These are phyloP conservation scores for Malus fusca DNA, from an alignment of 306 rosid species.

Conservation along the genomic window DNA sequence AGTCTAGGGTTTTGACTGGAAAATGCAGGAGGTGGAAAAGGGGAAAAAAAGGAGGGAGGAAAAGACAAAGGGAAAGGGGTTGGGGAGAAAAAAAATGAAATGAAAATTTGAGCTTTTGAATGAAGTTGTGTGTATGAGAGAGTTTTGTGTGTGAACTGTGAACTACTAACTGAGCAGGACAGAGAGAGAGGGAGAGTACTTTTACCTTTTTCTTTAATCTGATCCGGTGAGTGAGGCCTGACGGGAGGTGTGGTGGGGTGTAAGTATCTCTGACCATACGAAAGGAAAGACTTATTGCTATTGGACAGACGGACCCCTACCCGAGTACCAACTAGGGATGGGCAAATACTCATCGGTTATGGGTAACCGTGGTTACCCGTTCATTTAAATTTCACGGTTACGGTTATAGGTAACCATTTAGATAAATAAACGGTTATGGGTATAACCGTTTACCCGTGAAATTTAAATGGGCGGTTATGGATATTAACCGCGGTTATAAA, in stretches of 20 bases:
- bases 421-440: too few species aligned
- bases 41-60: slow-evolving; percentile 14
- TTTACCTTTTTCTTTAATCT: slow-evolving; percentile 7
- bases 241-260: slow-evolving; percentile 5
- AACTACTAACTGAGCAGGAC: neutral
- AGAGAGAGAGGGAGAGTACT: neutral
- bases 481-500: too few species aligned
- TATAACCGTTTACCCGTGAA: too few species aligned
- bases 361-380: too few species aligned
- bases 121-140: slow-evolving; percentile 12
- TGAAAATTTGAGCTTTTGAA: slow-evolving; percentile 41
- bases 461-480: too few species aligned
- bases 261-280: slow-evolving; percentile 20
- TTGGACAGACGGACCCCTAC: slow-evolving; percentile 37
- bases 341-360: too few species aligned
- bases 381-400: too few species aligned
- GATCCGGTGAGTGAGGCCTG: neutral
- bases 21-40: slow-evolving; percentile 45
- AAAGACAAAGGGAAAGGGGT: slow-evolving; percentile 4
- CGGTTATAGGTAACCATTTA: too few species aligned
- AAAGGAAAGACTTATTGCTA: slow-evolving; percentile 7
- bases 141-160: slow-evolving; percentile 26
- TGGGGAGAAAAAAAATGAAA: slow-evolving; percentile 23
- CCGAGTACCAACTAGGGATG: slow-evolving; percentile 33
- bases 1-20: slow-evolving; percentile 71